Conservation (phyloP, 768 basidiomycete genomes). For the Lyophyllum atratum region DNA sequence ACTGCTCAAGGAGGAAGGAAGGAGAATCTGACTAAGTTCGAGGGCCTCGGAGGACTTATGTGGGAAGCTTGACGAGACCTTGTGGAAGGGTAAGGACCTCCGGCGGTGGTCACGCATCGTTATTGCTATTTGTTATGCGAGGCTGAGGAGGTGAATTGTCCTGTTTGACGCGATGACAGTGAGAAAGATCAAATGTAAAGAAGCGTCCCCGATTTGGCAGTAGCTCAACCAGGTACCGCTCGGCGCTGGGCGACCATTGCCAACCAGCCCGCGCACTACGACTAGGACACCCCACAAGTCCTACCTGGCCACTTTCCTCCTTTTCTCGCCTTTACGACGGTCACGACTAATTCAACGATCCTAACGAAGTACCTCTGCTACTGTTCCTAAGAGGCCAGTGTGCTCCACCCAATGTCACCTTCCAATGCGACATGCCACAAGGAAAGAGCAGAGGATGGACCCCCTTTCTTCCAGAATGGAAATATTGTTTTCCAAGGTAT, state of each 20-base stretch:
- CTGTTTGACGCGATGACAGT: no score
- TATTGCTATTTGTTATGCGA: background rate
- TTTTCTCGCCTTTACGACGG: background rate
- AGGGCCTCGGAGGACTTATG: background rate
- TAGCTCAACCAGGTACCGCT: no score
- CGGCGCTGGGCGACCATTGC: no score
- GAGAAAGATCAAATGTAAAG: no score
- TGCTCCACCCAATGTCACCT: constrained; percentile 4
- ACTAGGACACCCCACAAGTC: background rate
- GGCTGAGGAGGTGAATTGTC: no score
- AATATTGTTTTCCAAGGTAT: constrained; percentile 61
- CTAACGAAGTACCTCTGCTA: background rate
- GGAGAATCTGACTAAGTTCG: background rate
- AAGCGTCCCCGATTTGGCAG: background rate
- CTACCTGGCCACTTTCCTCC: background rate
- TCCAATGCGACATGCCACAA: constrained; percentile 36
- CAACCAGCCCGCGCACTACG: no score
- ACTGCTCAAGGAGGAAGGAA: background rate
- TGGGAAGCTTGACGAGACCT: background rate
- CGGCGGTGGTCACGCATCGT: background rate
- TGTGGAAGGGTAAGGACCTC: background rate
- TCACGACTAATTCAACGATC: background rate
- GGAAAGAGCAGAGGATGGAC: constrained; percentile 43
- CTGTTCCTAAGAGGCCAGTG: background rate
- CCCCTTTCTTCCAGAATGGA: constrained; percentile 64